Percentiles rank a stretch among this genome's conserved stretches.
Conservation (phyloP, 306 rosid species). For the Trifolium subterraneum region DNA sequence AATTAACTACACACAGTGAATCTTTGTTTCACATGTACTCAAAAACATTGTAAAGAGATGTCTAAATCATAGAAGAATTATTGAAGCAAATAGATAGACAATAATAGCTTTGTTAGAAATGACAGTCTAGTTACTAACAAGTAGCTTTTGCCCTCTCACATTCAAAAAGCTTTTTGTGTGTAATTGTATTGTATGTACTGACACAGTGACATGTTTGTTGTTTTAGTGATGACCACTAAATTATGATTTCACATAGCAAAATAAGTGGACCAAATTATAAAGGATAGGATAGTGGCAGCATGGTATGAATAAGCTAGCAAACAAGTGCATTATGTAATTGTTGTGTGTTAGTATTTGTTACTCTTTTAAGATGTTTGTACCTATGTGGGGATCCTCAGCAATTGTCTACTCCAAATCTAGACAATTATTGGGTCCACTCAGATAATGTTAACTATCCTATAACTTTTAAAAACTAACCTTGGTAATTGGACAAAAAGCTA, state of each 20-base stretch:
- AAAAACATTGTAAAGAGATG: constrained; percentile 21
- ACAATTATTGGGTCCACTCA: constrained; percentile 45
- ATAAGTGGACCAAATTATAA: constrained; percentile 45
- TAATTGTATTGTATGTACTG: constrained; percentile 25
- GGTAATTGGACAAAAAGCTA: constrained; percentile 61
- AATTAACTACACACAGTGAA: constrained; percentile 2
- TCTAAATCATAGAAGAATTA: constrained; percentile 33
- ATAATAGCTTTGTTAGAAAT: not conserved
- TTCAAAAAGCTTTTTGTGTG: constrained; percentile 35
- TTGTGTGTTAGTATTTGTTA: constrained; percentile 34
- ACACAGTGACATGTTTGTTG: constrained; percentile 35
- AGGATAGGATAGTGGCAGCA: constrained; percentile 33
- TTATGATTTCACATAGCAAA: constrained; percentile 37
- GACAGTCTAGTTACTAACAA: not conserved
- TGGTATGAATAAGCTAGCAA: constrained; percentile 4
- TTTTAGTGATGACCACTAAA: constrained; percentile 52
- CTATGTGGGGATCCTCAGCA: constrained; percentile 47
- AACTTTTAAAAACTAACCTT: constrained; percentile 62
- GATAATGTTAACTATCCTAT: constrained; percentile 27
- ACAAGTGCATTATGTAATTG: constrained; percentile 29
- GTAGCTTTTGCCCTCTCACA: constrained; percentile 29
- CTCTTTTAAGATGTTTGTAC: constrained; percentile 48
- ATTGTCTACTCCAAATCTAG: constrained; percentile 56
- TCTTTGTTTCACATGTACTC: not conserved
- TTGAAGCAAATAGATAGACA: constrained; percentile 22